Base-by-base conservation (phyloP, 2,329 filamentous ascomycete genomes). In the Fusarium concolor region DNA sequence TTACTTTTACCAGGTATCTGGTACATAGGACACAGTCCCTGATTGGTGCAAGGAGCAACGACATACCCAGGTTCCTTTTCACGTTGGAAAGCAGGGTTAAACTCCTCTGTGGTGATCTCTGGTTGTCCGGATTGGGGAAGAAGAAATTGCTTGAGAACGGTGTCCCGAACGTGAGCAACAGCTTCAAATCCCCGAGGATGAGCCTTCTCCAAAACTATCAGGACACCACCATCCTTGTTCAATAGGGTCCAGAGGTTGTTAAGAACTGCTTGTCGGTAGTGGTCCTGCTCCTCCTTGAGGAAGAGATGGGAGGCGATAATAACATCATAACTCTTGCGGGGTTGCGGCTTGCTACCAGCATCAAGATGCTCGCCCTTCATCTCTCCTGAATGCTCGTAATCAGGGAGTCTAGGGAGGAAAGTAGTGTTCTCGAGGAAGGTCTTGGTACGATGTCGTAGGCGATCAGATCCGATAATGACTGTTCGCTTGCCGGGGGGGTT, bases 181-280 rank as follows among this genome's bases (percentile, higher is more conserved):
- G 93, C 92, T 77, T 98, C 96, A 70, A 99, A 99, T 0, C 96
- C 96, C 42, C 93, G 89, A 14, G 94, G 92, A 14, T 97, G 88
- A 0, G 94, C 96, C 78, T 97, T 98, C 77, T 99, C 96, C 22
- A 97, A 81, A 5, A 98, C 80, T 47, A 98, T 87, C 6, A 99
- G 84, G 15, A 99, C 87, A 35, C 96, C 96, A 2, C 95, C 95
- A 18, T 94, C 86, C 2, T 92, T 92, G 52, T 92, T 92, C 6
- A 97, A 84, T 50, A 97, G 84, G 15, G 88, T 90, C 96, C 96
- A 99, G 2, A 98, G 86, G 63, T 97, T 97, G 75, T 96, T 89
- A 20, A 97, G 83, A 52, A 96, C 85, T 33, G 90, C 87, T 74
- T 92, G 94, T 44, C 94, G 90, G 73, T 91, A 83, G 73, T 90